Base-by-base conservation (phyloP, 345 rosid species). In the Litchi chinensis region DNA sequence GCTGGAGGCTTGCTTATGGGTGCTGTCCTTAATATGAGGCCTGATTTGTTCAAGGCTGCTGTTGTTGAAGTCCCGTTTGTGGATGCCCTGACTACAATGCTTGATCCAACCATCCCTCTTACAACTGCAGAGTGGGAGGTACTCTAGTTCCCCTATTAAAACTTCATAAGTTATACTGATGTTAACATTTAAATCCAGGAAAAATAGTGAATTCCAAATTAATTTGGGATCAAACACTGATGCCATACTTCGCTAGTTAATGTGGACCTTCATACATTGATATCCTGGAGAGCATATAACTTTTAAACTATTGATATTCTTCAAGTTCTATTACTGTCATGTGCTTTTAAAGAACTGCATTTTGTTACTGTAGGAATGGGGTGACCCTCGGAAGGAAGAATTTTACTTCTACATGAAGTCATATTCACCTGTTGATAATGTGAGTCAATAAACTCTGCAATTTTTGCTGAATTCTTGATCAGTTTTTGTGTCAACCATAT, bases 91-190 rank as follows among this genome's bases (percentile, higher is more conserved):
- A 96, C 98, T 41, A 96, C 98, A 77, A 96, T 96, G 97, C 91
- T 96, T 66, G 99, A 94, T 88, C 97, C 99, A 77, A 88, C 91
- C 22, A 90, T 96, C 71, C 98, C 97, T 59, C 97, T 96, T 77
- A 96, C 99, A 18, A 96, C 99, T 79, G 83, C 97, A 44, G 99
- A 96, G 89, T 96, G 98, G 98, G 97, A 96, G 99, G 99, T 92
- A 79, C 50, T 54, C 12, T 80, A 44, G 73, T 56, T 62, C 62
- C 10, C 77, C 28, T 63, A 50, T 52, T 68, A 60, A 70, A 40
- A 39, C 60, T 44, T 22, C 8, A 46, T 13, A 44, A 40, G 12
- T 21, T 54, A 75, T 16, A 10, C 66, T 18, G 11, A 12, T 48
- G 37, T 68, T 28, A 40, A 28, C 5, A 5, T 66, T 22, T 54